Conservation (phyloP, 495 filamentous ascomycete species). For the Penicillium silybi region DNA sequence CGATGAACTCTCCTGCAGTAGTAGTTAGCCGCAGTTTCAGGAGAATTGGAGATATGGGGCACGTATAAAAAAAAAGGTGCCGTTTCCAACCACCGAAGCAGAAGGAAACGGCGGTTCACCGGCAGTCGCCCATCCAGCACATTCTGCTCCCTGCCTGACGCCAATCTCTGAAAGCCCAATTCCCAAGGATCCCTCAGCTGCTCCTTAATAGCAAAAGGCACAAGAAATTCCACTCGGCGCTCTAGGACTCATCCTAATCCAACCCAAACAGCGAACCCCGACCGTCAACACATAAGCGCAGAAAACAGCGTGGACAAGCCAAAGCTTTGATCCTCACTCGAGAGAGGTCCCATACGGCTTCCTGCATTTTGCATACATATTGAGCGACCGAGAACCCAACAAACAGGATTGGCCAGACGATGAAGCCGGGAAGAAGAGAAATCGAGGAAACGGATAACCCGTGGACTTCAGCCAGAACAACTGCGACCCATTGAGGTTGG, state of each 20-base stretch:
- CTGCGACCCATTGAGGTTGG: constrained; percentile 1
- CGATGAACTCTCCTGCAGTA: background rate
- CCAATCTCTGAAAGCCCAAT: constrained; percentile 35
- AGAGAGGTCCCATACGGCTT: constrained; percentile 72
- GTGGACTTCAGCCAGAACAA: constrained; percentile 5
- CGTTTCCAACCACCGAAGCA: constrained; percentile 39
- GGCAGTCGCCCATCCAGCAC: constrained; percentile 6
- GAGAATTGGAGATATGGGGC: constrained; percentile 12
- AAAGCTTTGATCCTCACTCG: constrained; percentile 93
- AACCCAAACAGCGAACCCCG: constrained; percentile 3
- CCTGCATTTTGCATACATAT: constrained; percentile 10
- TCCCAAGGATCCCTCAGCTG: constrained; percentile 23
- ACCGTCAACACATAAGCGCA: constrained; percentile 9
- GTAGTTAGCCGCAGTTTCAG: constrained; percentile 29
- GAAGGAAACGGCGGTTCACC: constrained; percentile 35
- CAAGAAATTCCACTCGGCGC: constrained; percentile 32
- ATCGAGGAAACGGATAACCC: constrained; percentile 1
- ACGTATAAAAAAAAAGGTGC: constrained; percentile 67
- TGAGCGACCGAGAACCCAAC: constrained; percentile 2
- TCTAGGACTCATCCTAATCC: constrained; percentile 8
- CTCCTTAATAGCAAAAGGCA: constrained; percentile 10
- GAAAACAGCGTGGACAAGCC: constrained; percentile 67
- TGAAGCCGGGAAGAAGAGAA: constrained; percentile 4
- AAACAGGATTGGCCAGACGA: background rate
- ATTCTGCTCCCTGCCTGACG: constrained; percentile 26